Base-by-base conservation (phyloP, 202 grass and related monocot genomes). In the Musa balbisiana region DNA sequence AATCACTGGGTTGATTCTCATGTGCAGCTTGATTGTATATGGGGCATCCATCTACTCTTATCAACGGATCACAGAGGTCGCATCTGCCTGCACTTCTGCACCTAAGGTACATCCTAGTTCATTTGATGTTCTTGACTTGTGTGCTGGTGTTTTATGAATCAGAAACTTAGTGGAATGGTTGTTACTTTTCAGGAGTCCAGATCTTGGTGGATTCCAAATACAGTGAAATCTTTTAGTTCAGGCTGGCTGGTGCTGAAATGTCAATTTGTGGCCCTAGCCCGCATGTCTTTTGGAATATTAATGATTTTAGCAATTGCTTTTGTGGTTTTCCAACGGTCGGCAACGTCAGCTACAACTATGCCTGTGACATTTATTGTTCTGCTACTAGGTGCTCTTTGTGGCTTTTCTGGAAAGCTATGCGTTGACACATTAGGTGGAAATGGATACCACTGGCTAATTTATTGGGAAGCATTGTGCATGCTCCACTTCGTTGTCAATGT, bases 141-240 rank as follows among this genome's bases (percentile, higher is more conserved):
- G 24, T 67, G 33, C 21, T 89, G 17, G 9, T 11, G 75, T 71
- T 29, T 51, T 75, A 3, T 49, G 49, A 23, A 22, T n/a, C 19
- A 2, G 3, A 51, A 26, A 11, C 33, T 75, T 62, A 26, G 11
- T 55, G 51, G 24, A 58, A 70, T 50, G 27, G 13, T 64, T 75
- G 64, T 74, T 86, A 43, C 33, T 65, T 80, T 85, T 29, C 83
- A 92, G 89, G 91, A 85, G 74, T 83, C 80, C 54, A 92, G 86
- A 76, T 85, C 89, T 52, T 95, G 95, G 89, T 99, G 91, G 89
- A 75, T 94, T 54, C 91, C 95, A 70, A 94, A 86, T 27, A 83
- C 82, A 53, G 72, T 99, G 55, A 85, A 83, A 62, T 17, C 83
- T 81, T 88, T 99, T 51, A 92, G 84, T 76, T 95, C 89, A 10